Evolutionary conservation across 2,329 filamentous ascomycete species (phyloP), one percentile per base, ranked within the genome.

Genomic region (Myotisia sp.): DNA sequence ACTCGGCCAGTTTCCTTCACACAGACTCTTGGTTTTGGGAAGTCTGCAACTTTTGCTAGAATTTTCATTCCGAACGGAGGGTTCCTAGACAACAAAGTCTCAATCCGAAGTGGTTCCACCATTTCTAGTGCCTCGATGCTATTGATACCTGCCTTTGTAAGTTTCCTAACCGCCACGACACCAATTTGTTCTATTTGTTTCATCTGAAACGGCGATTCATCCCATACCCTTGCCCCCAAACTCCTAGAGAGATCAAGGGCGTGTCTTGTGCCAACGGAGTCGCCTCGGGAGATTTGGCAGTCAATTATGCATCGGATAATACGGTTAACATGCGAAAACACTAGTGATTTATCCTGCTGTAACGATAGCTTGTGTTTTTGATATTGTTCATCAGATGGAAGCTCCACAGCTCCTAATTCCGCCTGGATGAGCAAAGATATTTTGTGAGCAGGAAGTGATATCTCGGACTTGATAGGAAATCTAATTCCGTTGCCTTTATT

Each of bases 151-250:
- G 74, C 74, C 24, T 69, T 67, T 3, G 74, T 69, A 27, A 95
- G 67, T 51, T 80, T 90, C 23, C 78, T 70, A 42, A 82, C 74
- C n/a, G 72, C 70, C 1, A 76, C 81, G 3, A 74, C 63, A 0
- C 90, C 90, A 40, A 95, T 71, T 2, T 75, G 71, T 0, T 81
- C 74, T 2, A 98, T 68, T 52, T 95, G 87, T 40, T 79, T 79
- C 48, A 98, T 69, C 44, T 94, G 81, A 14, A 79, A 65, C 0
- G 81, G 72, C 2, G 76, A 80, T 21, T 79, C 75, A 48, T 98
- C 90, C 90, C 86, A 93, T 1, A 68, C 68, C 39, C 70, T 71
- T 2, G 85, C 80, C 14, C 73, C 70, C 33, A 95, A 60, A 43
- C 82, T 84, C 37, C 87, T 70, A 30, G 79, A 70, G 4, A 95